Evolutionary conservation across 2,329 filamentous ascomycete species (phyloP), one percentile per base, ranked within the genome.

Genomic region (Boeremia lycopersici): DNA sequence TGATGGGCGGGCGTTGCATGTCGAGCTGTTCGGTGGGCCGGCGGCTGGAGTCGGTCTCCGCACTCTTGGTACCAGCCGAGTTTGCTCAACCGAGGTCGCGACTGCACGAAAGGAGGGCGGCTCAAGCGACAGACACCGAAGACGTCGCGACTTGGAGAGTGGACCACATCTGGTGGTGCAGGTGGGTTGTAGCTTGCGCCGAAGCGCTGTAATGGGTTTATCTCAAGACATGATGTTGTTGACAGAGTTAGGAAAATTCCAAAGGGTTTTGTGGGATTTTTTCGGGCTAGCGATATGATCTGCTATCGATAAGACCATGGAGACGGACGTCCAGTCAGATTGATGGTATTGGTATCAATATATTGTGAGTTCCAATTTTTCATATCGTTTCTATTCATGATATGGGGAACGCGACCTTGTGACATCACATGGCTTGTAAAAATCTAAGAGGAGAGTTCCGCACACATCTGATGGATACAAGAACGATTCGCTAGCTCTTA

Each of bases 81-180:
- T 12, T 17, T 36, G 42, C 38, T 69, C 68, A 74, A 60, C 71
- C 71, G 71, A 74, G 71, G 71, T 74, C 65, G 54, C 53, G 44
- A 44, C 35, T 43, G 46, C 26, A 19, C 33, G 31, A 36, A 39
- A 30, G 44, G 45, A 36, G 33, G 39, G 23, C 54, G 44, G 54
- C 54, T 57, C 40, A 49, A 39, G 30, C 35, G 17, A 23, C 29
- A 12, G 26, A 39, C 8, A 25, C 49, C 39, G 12, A 4, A 12
- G n/a, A 12, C 28, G 26, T 28, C 29, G 35, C 34, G 2, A 11
- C 12, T 7, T 44, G 10, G 29, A 19, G 30, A 15, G 41, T 13
- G 35, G 23, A n/a, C 17, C 39, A 43, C 19, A 23, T 23, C 5
- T 38, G 11, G 17, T 13, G 4, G 26, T 38, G 15, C 5, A 13